Evolutionary conservation across 1,139 yeast species (phyloP), one percentile per base, ranked within the genome.

Genomic region (Candida freyschussii): DNA sequence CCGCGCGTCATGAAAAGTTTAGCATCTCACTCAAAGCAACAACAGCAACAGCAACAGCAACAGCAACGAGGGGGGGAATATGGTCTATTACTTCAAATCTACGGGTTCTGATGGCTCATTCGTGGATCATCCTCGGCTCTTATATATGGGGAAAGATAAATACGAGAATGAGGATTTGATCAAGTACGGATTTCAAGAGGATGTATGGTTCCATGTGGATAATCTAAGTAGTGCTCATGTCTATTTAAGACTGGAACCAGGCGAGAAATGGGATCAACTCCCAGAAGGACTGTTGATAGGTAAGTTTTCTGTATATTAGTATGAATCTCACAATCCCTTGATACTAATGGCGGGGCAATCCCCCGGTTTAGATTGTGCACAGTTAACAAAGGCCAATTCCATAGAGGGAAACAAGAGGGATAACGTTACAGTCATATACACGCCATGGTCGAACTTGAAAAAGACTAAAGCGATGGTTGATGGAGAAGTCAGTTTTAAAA

Each of bases 191-290:
- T 69, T 74, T 44, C 78, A 78, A 12, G 74, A 72, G 39, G 83
- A 82, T 52, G 62, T 82, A 7, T 85, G 95, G 93, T 84, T 85
- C 51, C 95, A 84, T 55, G 89, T 80, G 7, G 93, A 83, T 48
- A 81, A 80, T 46, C 66, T 77, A 34, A 78, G 89, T 9, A 79
- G 89, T 26, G 94, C 93, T 0, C 95, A 85, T 54, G 69, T 85
- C n/a, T 85, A 85, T 48, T 58, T 83, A 20, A 72, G 85, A 35
- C 58, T 81, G 21, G 57, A 62, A 1, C 57, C 59, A 3, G 65
- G 62, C 12, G 67, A 67, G 14, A 72, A 67, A 24, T 55, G 64
- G 61, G 75, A 71, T 19, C 55, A 57, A 26, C 65, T 84, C 3
- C 76, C 82, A 2, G 62, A 66, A 21, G 67, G 59, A 6, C 60